phyloP scores from a whole-genome alignment of 108 stramenopile genomes.

The Cylindrotheca closterium region DNA sequence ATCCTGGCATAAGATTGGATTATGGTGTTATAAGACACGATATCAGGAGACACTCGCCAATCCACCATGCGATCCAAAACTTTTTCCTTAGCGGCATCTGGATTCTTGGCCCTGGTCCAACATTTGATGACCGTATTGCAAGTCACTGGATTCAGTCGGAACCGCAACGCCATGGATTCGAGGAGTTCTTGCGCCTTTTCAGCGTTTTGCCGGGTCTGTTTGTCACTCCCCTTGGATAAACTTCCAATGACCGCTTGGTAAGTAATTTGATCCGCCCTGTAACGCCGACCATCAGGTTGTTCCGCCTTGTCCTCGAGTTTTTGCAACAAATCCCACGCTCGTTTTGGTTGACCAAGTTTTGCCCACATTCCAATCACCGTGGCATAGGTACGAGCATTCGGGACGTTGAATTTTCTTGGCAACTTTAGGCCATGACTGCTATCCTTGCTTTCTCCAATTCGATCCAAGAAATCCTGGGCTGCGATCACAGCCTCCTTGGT shows the following conservation, averaged over 20 bases:
- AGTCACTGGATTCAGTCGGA: slow-evolving; percentile 19
- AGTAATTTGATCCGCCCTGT: slow-evolving; percentile 21
- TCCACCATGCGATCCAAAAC: slow-evolving; percentile 24
- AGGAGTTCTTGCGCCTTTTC: slow-evolving; percentile 15
- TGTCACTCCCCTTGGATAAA: slow-evolving; percentile 7
- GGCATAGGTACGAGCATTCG: slow-evolving; percentile 21
- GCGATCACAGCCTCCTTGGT: slow-evolving; percentile 12
- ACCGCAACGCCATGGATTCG: slow-evolving; percentile 6
- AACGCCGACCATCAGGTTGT: not conserved
- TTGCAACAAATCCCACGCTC: slow-evolving; percentile 15
- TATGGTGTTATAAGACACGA: slow-evolving; percentile 30
- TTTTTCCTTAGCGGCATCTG: slow-evolving; percentile 13
- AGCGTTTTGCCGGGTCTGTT: not conserved
- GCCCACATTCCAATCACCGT: slow-evolving; percentile 26
- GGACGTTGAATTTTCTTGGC: slow-evolving; percentile 3
- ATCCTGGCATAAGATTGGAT: slow-evolving; percentile 17
- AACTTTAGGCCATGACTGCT: not conserved
- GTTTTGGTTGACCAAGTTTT: slow-evolving; percentile 20
- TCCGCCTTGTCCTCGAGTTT: not conserved
- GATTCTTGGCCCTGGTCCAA: slow-evolving; percentile 22
- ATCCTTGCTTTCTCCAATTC: not conserved
- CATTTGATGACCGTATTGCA: slow-evolving; percentile 35
- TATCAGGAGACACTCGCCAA: slow-evolving; percentile 19
- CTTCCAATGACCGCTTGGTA: slow-evolving; percentile 26
- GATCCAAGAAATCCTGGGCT: slow-evolving; percentile 7